Conservation (phyloP, 2,329 filamentous ascomycete genomes). For the Colletotrichum zoysiae region DNA sequence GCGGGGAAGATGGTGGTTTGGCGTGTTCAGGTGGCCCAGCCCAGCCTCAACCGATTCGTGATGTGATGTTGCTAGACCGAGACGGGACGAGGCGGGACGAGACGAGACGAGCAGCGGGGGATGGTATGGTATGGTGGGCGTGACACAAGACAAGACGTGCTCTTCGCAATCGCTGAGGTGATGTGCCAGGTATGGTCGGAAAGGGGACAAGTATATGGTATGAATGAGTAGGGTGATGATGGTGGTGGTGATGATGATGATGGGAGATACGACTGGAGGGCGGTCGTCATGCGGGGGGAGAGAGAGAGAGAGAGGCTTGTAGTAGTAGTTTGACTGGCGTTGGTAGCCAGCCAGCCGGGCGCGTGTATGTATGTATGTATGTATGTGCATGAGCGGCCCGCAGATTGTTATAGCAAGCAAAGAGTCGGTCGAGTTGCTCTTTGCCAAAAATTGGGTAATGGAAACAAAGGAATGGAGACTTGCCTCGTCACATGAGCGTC, state of each 20-base stretch:
- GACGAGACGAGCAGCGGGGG: not conserved
- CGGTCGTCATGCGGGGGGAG: conserved; percentile 20
- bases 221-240: not conserved
- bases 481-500: conserved; percentile 53
- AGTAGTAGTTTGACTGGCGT: conserved; percentile 1
- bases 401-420: conserved; percentile 42
- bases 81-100: conserved; percentile 34
- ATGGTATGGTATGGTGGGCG: conserved; percentile 45
- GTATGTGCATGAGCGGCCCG: conserved; percentile 38
- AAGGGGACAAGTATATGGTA: not conserved
- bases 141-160: conserved; percentile 41
- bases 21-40: conserved; percentile 40
- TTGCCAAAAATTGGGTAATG: conserved; percentile 60
- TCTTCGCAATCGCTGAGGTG: conserved; percentile 42
- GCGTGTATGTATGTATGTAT: not conserved
- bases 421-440: conserved; percentile 41
- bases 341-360: conserved; percentile 3
- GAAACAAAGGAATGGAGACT: conserved; percentile 59
- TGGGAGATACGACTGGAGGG: conserved; percentile 6
- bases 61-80: conserved; percentile 44
- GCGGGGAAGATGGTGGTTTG: conserved; percentile 54
- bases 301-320: not conserved
- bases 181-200: conserved; percentile 19
- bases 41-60: conserved; percentile 38
- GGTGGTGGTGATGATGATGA: not conserved